Evolutionary conservation across 2,329 filamentous ascomycete genomes (phyloP).

Genomic region (Fusarium miscanthi): DNA sequence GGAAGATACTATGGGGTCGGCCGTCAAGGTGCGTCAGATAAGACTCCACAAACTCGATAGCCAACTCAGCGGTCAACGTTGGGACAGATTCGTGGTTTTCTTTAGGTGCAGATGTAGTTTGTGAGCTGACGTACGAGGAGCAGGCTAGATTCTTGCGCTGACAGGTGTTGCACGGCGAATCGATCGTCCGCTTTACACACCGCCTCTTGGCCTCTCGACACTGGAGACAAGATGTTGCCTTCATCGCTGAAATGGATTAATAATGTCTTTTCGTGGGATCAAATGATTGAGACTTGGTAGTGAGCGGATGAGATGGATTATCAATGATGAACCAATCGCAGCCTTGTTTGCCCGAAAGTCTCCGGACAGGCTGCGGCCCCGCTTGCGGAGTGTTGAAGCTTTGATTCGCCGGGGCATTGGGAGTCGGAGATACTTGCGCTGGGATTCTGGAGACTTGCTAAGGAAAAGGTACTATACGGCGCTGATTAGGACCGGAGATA

Average conservation of each 20-base stretch:
- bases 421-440: neutral
- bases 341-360: neutral
- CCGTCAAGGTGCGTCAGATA: neutral
- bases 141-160: neutral
- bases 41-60: neutral
- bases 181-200: neutral
- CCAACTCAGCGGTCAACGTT: neutral
- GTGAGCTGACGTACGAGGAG: neutral
- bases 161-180: neutral
- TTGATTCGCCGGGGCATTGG: neutral
- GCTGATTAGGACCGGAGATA: rapidly evolving
- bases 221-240: slow-evolving; percentile 1
- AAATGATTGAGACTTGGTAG: neutral
- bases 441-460: neutral
- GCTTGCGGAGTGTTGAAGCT: neutral
- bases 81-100: rapidly evolving
- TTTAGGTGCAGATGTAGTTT: neutral
- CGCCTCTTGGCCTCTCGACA: slow-evolving; percentile 4
- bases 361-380: neutral
- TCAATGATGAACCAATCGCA: neutral
- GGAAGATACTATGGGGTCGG: slow-evolving; percentile 3
- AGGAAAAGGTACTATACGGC: rapidly evolving
- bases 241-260: neutral
- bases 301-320: neutral
- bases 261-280: neutral